phyloP scores from a whole-genome alignment of 352 stramenopile species.

The Phytopythium boreale region DNA sequence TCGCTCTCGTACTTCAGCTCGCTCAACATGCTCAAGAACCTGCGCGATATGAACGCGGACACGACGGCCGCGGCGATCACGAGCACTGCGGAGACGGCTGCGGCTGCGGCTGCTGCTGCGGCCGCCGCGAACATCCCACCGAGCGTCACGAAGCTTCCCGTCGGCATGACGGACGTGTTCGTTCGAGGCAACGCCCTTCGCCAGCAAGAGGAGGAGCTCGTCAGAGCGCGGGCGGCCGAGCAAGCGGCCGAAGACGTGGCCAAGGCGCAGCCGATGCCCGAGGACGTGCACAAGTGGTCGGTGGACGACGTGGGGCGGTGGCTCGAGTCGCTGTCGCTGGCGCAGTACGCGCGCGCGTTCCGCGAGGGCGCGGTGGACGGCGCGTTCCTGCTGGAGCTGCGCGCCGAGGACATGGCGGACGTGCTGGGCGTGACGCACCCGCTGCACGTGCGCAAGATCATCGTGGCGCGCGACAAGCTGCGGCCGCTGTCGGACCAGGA shows the following conservation, averaged over 20 bases:
- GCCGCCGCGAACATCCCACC: conserved; percentile 86
- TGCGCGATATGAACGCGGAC: conserved; percentile 93
- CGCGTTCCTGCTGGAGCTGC: conserved; percentile 90
- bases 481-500: conserved; percentile 80
- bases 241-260: conserved; percentile 44
- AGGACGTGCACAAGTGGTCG: conserved; percentile 74
- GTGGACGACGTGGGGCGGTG: conserved; percentile 91
- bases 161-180: conserved; percentile 38
- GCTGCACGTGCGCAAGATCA: conserved; percentile 90
- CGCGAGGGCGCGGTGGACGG: conserved; percentile 89
- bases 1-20: conserved; percentile 94
- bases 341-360: conserved; percentile 91
- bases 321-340: conserved; percentile 89
- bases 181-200: conserved; percentile 12
- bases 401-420: conserved; percentile 89
- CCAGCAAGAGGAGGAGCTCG: conserved; percentile 72
- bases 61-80: conserved; percentile 87
- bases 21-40: conserved; percentile 93
- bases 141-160: conserved; percentile 58
- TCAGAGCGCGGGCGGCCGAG: conserved; percentile 50
- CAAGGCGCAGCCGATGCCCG: conserved; percentile 62
- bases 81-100: conserved; percentile 85
- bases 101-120: conserved; percentile 79
- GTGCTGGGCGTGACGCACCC: conserved; percentile 90
- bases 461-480: conserved; percentile 85